These are phyloP conservation scores for Logfia minima DNA, from an alignment of 129 eudicot species.

Conservation along the genomic window DNA sequence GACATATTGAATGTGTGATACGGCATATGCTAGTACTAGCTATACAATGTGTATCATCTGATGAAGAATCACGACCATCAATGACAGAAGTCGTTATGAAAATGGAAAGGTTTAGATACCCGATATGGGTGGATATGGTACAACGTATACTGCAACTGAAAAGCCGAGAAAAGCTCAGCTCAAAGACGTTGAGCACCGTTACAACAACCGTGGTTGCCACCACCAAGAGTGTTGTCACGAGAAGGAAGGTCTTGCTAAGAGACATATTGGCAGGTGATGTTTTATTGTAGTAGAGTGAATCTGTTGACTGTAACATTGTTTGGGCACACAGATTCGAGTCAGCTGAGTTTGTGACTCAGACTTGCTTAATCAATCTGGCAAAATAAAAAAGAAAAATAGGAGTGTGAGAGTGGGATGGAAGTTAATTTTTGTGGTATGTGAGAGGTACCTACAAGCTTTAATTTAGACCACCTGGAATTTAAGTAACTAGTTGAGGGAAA, in stretches of 20 bases:
- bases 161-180: constrained; percentile 21
- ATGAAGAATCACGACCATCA: constrained; percentile 50
- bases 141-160: constrained; percentile 25
- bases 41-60: constrained; percentile 46
- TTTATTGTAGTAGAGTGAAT: constrained; percentile 21
- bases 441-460: not conserved
- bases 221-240: constrained; percentile 21
- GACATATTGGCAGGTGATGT: constrained; percentile 58
- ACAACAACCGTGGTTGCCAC: constrained; percentile 18
- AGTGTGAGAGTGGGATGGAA: not conserved
- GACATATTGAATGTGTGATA: constrained; percentile 43
- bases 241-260: constrained; percentile 49
- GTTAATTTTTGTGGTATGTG: not conserved
- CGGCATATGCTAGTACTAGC: constrained; percentile 43
- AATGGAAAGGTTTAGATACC: constrained; percentile 34
- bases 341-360: constrained; percentile 5
- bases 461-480: not conserved
- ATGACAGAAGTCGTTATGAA: constrained; percentile 49
- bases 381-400: not conserved
- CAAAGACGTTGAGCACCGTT: constrained; percentile 17
- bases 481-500: not conserved
- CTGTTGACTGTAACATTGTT: constrained; percentile 4
- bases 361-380: not conserved
- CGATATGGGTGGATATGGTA: constrained; percentile 39
- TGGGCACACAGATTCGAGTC: constrained; percentile 11